Evolutionary conservation across 768 basidiomycete species (phyloP).

Genomic region (Boletus vinaceobasis): DNA sequence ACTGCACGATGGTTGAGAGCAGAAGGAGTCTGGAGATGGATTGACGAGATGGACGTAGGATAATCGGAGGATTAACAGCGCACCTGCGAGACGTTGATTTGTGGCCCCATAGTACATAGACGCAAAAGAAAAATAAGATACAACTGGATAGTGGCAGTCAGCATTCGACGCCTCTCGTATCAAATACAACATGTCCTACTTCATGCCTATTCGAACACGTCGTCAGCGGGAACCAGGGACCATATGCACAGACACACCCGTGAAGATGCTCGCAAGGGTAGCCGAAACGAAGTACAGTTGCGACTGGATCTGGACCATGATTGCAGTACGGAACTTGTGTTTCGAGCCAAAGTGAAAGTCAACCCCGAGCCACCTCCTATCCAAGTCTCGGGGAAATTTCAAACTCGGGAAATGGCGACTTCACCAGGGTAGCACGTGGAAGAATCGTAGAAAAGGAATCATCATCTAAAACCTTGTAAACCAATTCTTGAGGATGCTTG

Average conservation of each 20-base stretch:
- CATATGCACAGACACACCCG: constrained; percentile 10
- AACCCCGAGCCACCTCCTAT: neutral
- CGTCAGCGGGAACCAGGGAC: neutral
- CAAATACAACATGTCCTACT: constrained; percentile 1
- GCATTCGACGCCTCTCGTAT: neutral
- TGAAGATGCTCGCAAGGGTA: constrained; percentile 6
- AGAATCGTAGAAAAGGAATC: too few relatives aligned
- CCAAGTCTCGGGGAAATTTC: too few relatives aligned
- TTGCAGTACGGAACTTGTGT: too few relatives aligned
- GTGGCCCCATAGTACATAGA: constrained; percentile 16
- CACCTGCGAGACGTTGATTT: constrained; percentile 2
- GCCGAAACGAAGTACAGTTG: constrained; percentile 9
- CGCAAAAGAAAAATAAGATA: constrained; percentile 17
- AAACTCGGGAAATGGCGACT: too few relatives aligned
- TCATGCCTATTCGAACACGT: constrained; percentile 10
- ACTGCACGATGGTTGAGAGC: constrained; percentile 10
- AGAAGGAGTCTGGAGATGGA: constrained; percentile 8
- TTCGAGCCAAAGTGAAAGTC: neutral
- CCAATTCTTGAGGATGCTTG: too few relatives aligned
- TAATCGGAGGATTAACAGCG: neutral
- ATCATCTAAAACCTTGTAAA: too few relatives aligned
- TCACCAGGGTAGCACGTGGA: too few relatives aligned
- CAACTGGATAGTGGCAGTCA: constrained; percentile 6
- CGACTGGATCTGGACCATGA: constrained; percentile 2
- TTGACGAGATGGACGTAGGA: neutral